Conservation (phyloP, 2,329 filamentous ascomycete species). For the Pestalotiopsis sp. region DNA sequence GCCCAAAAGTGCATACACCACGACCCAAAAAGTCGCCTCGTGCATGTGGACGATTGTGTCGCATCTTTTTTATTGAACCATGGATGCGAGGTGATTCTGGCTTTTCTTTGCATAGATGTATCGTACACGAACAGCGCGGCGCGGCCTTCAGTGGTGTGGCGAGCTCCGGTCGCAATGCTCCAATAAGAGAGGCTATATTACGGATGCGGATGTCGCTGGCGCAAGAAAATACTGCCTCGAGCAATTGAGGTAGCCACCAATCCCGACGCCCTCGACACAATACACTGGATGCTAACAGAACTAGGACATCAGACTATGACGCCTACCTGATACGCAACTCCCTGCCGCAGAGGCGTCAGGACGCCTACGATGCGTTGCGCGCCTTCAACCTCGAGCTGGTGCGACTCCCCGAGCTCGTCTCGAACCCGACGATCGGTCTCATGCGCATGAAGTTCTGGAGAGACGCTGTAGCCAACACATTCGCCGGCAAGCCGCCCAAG, state of each 20-base stretch:
- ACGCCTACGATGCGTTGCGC: conserved; percentile 88
- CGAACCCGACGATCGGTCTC: conserved; percentile 81
- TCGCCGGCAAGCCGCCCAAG: conserved; percentile 78
- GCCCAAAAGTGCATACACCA: not conserved
- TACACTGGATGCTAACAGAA: conserved; percentile 22
- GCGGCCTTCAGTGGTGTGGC: conserved; percentile 25
- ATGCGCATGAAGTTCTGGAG: conserved; percentile 97
- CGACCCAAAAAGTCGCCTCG: not conserved
- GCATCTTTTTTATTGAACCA: not conserved
- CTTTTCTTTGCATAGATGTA: conserved; percentile 11
- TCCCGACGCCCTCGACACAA: not conserved
- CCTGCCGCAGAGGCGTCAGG: conserved; percentile 72
- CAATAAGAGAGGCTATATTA: conserved; percentile 44
- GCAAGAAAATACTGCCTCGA: conserved; percentile 57
- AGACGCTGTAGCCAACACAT: conserved; percentile 78
- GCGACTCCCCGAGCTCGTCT: conserved; percentile 86
- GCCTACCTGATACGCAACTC: conserved; percentile 87
- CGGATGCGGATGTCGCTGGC: conserved; percentile 54
- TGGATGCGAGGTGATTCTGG: not conserved
- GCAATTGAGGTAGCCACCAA: conserved; percentile 48
- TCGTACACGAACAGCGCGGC: conserved; percentile 15
- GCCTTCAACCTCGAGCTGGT: conserved; percentile 93
- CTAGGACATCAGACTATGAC: conserved; percentile 84
- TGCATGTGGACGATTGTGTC: not conserved
- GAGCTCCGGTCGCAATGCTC: conserved; percentile 15